Evolutionary conservation across 345 rosid genomes (phyloP).

Genomic region (Schrenkiella parvula): DNA sequence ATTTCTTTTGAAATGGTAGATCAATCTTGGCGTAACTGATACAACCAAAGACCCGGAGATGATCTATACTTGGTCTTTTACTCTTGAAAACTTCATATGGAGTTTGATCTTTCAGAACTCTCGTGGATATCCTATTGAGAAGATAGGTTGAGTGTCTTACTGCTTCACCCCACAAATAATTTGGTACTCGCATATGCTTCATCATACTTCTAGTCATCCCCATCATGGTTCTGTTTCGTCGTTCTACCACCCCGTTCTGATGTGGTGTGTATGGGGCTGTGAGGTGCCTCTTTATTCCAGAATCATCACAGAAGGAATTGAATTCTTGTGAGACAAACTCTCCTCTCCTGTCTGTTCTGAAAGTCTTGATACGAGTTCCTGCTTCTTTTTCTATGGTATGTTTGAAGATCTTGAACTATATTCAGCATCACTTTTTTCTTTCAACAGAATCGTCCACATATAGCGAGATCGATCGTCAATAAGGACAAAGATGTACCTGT

Average conservation of each 20-base stretch:
- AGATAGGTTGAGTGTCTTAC: neutral
- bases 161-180: neutral
- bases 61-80: neutral
- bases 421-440: neutral
- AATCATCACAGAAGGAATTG: neutral
- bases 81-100: neutral
- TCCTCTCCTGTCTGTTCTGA: neutral
- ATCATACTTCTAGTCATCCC: neutral
- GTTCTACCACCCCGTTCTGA: neutral
- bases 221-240: neutral
- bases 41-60: neutral
- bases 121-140: neutral
- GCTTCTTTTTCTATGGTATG: neutral
- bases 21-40: neutral
- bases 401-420: no score
- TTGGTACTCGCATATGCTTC: neutral
- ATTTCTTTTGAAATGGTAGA: no score
- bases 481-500: neutral
- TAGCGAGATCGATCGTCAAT: neutral
- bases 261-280: neutral
- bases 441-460: neutral
- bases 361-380: neutral
- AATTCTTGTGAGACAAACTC: neutral
- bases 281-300: neutral
- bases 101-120: no score